Conservation (phyloP, 805 yeast genomes). For the Hanseniaspora clermontiae region DNA sequence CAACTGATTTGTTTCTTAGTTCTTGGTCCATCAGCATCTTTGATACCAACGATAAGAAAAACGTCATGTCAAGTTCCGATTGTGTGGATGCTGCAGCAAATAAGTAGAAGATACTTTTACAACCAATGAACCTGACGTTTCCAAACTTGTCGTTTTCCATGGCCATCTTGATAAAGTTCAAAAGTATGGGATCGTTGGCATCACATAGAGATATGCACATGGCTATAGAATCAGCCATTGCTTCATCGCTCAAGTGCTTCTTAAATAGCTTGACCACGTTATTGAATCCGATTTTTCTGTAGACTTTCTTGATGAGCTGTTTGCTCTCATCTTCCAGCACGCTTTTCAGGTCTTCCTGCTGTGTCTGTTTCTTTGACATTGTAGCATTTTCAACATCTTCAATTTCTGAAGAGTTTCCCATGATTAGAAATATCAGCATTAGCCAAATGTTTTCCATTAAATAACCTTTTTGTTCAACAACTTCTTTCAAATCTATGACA, state of each 20-base stretch:
- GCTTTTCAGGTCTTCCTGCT: background rate
- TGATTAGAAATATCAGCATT: background rate
- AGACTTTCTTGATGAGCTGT: background rate
- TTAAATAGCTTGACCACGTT: background rate
- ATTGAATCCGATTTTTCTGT: background rate
- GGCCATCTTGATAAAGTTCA: background rate
- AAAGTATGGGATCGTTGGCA: background rate
- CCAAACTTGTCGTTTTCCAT: background rate
- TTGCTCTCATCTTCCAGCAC: background rate
- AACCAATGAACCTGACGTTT: conserved; percentile 2
- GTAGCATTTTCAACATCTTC: background rate
- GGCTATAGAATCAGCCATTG: conserved; percentile 3
- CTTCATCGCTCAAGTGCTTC: background rate
- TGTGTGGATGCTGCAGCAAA: conserved; percentile 15
- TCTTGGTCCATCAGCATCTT: conserved; percentile 59
- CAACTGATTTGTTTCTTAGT: conserved; percentile 48
- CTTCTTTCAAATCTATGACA: background rate
- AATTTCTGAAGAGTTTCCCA: background rate
- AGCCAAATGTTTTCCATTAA: conserved; percentile 2
- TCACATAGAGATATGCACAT: conserved; percentile 3
- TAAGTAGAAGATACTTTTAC: background rate
- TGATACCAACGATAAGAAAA: conserved; percentile 50
- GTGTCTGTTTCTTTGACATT: too few species aligned
- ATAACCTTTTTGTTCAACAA: background rate
- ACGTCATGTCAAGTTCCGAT: conserved; percentile 24